phyloP scores from a whole-genome alignment of 2,329 filamentous ascomycete genomes.

The Cladophialophora bantiana region DNA sequence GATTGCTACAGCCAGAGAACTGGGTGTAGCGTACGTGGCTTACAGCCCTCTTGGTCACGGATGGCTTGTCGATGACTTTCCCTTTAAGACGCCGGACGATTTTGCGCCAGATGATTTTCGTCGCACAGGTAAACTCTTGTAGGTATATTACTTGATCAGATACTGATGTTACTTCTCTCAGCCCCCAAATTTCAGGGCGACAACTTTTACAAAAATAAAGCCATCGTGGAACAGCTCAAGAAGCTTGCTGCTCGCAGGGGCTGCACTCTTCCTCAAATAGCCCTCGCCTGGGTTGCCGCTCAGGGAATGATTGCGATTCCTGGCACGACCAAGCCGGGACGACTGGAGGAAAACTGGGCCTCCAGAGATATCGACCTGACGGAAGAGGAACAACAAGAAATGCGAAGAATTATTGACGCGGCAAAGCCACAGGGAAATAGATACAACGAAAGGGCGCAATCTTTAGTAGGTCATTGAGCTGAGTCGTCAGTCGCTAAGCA shows the following conservation, averaged over 20 bases:
- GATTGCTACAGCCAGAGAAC: slow-evolving; percentile 52
- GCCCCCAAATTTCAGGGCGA: slow-evolving; percentile 50
- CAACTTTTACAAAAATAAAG: slow-evolving; percentile 55
- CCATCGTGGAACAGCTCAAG: slow-evolving; percentile 53
- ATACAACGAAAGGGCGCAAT: background rate
- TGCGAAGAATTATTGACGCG: slow-evolving; percentile 50
- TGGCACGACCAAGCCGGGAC: slow-evolving; percentile 52
- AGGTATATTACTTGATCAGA: background rate
- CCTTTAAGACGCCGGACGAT: slow-evolving; percentile 55
- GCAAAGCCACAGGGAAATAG: slow-evolving; percentile 48
- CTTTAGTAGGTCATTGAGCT: slow-evolving; percentile 2
- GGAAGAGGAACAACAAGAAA: slow-evolving; percentile 49
- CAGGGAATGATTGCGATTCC: slow-evolving; percentile 57
- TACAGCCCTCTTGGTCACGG: slow-evolving; percentile 58
- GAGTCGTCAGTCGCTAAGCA: no score
- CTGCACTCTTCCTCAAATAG: slow-evolving; percentile 47
- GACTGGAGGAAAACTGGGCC: slow-evolving; percentile 52
- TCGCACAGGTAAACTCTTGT: slow-evolving; percentile 37
- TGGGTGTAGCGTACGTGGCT: slow-evolving; percentile 54
- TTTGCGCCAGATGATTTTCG: slow-evolving; percentile 55
- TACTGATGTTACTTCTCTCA: slow-evolving; percentile 40
- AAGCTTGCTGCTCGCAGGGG: slow-evolving; percentile 48
- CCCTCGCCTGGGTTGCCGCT: slow-evolving; percentile 51
- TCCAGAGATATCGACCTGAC: slow-evolving; percentile 49
- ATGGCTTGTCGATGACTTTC: slow-evolving; percentile 56